Conservation (phyloP, 371 early-diverging fungal species). For the Actinomucor elegans region DNA sequence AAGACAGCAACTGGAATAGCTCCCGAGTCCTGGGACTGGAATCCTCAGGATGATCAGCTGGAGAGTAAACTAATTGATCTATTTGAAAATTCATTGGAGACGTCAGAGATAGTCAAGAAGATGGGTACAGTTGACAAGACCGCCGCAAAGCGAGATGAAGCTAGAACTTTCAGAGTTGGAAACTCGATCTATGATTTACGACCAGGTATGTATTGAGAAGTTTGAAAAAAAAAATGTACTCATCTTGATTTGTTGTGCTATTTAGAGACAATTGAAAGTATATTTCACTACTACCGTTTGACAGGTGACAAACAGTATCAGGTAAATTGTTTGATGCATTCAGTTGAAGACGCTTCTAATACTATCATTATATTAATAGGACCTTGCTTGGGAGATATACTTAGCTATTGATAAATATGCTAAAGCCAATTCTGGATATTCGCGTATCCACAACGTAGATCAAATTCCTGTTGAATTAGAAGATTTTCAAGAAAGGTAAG, state of each 20-base stretch:
- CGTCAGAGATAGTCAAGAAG: too few relatives aligned
- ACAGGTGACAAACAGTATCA: slow-evolving; percentile 66
- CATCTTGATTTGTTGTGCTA: too few relatives aligned
- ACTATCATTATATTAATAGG: too few relatives aligned
- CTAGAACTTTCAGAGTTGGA: slow-evolving; percentile 11
- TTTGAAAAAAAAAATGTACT: too few relatives aligned
- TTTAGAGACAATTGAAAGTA: slow-evolving; percentile 75
- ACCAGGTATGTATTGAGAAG: slow-evolving; percentile 41
- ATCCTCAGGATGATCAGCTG: slow-evolving; percentile 12
- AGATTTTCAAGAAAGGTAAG: slow-evolving; percentile 47
- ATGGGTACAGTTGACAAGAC: neutral
- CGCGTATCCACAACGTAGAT: slow-evolving; percentile 54
- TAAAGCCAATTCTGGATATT: slow-evolving; percentile 54
- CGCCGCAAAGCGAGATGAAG: neutral
- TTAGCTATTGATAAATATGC: slow-evolving; percentile 58
- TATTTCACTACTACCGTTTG: slow-evolving; percentile 69
- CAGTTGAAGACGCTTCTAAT: too few relatives aligned
- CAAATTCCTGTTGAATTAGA: slow-evolving; percentile 21
- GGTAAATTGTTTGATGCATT: neutral
- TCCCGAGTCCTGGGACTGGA: slow-evolving; percentile 37
- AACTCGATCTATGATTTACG: slow-evolving; percentile 48
- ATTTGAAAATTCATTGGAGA: neutral
- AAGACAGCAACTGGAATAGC: slow-evolving; percentile 29
- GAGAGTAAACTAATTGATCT: neutral
- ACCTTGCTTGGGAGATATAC: slow-evolving; percentile 65